A percentile compares a stretch with the other conserved stretches of the same genome.
Conservation (phyloP, 345 rosid genomes). For the Schrenkiella parvula region DNA sequence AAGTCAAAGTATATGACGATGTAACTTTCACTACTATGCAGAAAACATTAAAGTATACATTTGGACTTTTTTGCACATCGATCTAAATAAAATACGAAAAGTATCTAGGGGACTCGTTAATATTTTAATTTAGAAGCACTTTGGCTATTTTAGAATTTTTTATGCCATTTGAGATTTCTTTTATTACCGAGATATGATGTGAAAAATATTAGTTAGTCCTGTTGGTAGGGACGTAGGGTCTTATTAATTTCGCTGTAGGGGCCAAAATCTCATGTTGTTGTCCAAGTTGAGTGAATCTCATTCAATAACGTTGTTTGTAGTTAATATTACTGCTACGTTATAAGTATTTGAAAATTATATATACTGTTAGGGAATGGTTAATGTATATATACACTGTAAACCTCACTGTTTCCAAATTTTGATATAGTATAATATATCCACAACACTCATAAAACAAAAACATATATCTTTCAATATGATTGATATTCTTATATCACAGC, state of each 20-base stretch:
- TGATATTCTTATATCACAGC: not conserved
- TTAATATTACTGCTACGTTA: not conserved
- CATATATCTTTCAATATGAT: not conserved
- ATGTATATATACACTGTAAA: not conserved
- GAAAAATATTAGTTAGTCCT: slow-evolving; percentile 7
- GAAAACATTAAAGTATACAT: not conserved
- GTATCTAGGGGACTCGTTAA: not conserved
- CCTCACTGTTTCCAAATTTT: not conserved
- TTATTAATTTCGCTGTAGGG: slow-evolving; percentile 7
- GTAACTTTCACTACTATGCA: not conserved
- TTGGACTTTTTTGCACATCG: not conserved
- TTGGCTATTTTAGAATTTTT: not conserved
- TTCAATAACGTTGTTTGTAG: slow-evolving; percentile 4
- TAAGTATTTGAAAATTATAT: too few relatives aligned
- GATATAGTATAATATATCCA: not conserved
- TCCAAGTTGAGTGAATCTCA: slow-evolving; percentile 28
- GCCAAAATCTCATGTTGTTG: slow-evolving; percentile 15
- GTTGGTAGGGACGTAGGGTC: slow-evolving; percentile 10
- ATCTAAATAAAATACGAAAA: not conserved
- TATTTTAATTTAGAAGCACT: not conserved
- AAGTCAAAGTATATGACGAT: not conserved
- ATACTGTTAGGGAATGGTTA: not conserved
- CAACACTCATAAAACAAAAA: not conserved
- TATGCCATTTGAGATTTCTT: too few relatives aligned
- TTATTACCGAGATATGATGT: not conserved